These are phyloP conservation scores for Phaeolepiota aurea DNA, from an alignment of 768 basidiomycete genomes.

Conservation along the genomic window DNA sequence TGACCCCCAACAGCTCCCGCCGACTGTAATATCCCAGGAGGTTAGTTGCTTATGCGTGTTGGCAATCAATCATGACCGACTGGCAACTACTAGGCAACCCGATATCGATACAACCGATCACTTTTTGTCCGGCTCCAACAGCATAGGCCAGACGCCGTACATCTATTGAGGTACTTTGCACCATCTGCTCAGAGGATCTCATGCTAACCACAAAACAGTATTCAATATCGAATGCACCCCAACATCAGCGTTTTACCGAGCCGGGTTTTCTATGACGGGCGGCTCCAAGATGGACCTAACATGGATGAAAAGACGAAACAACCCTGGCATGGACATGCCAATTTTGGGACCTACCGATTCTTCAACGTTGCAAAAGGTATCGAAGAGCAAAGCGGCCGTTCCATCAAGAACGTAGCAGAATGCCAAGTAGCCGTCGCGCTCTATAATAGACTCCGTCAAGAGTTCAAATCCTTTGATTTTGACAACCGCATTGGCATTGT, in stretches of 20 bases:
- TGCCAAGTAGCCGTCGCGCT: constrained; percentile 68
- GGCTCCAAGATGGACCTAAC: constrained; percentile 76
- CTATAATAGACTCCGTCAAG: constrained; percentile 59
- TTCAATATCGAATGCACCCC: constrained; percentile 99
- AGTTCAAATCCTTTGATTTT: constrained; percentile 45
- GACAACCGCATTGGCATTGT: constrained; percentile 51
- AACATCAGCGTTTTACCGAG: constrained; percentile 90
- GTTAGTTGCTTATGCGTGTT: constrained; percentile 14
- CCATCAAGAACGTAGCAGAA: constrained; percentile 71
- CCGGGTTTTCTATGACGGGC: constrained; percentile 74
- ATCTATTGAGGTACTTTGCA: constrained; percentile 69
- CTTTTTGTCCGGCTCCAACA: constrained; percentile 89
- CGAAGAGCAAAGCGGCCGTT: constrained; percentile 62
- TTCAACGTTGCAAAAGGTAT: constrained; percentile 67
- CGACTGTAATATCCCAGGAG: constrained; percentile 56
- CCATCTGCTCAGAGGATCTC: not conserved
- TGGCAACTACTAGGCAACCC: constrained; percentile 43
- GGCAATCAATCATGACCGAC: constrained; percentile 1
- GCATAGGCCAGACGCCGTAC: constrained; percentile 73
- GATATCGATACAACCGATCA: constrained; percentile 78
- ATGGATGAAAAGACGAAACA: constrained; percentile 80
- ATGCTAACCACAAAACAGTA: constrained; percentile 40
- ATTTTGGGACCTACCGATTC: constrained; percentile 85
- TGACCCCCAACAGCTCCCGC: constrained; percentile 93
- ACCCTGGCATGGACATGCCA: constrained; percentile 75